These are phyloP conservation scores for Penicillium herquei DNA, from an alignment of 495 filamentous ascomycete species.

Conservation along the genomic window DNA sequence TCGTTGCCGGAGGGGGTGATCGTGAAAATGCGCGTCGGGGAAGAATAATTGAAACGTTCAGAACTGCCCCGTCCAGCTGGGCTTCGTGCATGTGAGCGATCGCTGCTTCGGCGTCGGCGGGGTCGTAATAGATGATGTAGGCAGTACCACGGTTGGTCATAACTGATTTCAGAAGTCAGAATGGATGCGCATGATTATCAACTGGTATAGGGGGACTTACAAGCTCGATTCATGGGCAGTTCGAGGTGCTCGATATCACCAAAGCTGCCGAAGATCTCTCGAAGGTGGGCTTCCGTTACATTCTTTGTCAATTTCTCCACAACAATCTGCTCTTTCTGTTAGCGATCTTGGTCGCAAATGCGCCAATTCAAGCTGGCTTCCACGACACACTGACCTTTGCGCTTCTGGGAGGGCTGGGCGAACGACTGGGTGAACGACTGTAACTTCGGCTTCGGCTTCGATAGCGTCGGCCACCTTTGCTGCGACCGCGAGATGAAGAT, in stretches of 20 bases:
- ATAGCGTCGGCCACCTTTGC: slow-evolving; percentile 34
- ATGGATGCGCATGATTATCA: neutral
- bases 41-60: slow-evolving; percentile 92
- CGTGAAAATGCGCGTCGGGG: slow-evolving; percentile 67
- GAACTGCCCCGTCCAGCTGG: slow-evolving; percentile 81
- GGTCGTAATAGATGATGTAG: slow-evolving; percentile 80
- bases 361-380: neutral
- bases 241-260: slow-evolving; percentile 83
- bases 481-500: slow-evolving; percentile 46
- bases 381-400: slow-evolving; percentile 49
- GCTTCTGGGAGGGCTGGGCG: slow-evolving; percentile 46
- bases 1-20: slow-evolving; percentile 43
- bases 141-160: slow-evolving; percentile 90
- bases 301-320: slow-evolving; percentile 97
- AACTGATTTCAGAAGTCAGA: slow-evolving; percentile 48
- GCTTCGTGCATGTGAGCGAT: slow-evolving; percentile 99
- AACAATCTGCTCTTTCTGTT: slow-evolving; percentile 63
- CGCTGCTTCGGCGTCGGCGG: slow-evolving; percentile 79
- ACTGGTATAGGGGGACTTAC: slow-evolving; percentile 48
- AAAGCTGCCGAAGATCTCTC: slow-evolving; percentile 89
- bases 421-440: slow-evolving; percentile 48
- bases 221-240: slow-evolving; percentile 82
- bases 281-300: slow-evolving; percentile 80
- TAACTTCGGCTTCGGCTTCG: slow-evolving; percentile 45
- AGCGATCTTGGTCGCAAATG: neutral